These are phyloP conservation scores for Solanum sejunctum DNA, from an alignment of 257 asterid genomes.

Conservation along the genomic window DNA sequence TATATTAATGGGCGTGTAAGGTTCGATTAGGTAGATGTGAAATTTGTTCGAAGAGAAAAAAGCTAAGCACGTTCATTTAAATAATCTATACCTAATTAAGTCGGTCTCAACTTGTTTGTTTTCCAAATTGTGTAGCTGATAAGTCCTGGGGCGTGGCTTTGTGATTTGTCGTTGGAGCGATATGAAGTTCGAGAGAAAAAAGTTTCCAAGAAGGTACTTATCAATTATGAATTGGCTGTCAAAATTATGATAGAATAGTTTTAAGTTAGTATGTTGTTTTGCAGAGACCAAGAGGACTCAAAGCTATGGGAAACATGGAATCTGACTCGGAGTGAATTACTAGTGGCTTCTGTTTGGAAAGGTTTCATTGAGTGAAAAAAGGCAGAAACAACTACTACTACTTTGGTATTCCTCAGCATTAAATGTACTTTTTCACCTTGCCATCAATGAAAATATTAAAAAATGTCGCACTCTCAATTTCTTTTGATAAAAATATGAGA, in stretches of 20 bases:
- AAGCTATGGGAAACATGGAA: slow-evolving; percentile 42
- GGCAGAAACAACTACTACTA: background rate
- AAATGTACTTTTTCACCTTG: background rate
- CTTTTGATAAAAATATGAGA: too few species aligned
- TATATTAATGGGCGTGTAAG: too few species aligned
- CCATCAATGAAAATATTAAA: background rate
- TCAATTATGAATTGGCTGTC: background rate
- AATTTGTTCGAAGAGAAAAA: background rate
- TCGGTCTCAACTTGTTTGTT: too few species aligned
- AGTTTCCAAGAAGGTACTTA: slow-evolving; percentile 36
- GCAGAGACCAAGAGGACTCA: slow-evolving; percentile 46
- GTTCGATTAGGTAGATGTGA: background rate
- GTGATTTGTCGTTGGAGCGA: slow-evolving; percentile 35
- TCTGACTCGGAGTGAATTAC: slow-evolving; percentile 32
- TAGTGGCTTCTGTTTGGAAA: background rate
- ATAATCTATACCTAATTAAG: background rate
- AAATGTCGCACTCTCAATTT: too few species aligned
- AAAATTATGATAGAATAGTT: background rate
- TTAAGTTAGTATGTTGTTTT: background rate
- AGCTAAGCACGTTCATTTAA: background rate
- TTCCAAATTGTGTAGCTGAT: slow-evolving; percentile 15
- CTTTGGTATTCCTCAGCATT: background rate
- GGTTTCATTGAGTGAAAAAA: background rate
- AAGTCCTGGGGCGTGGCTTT: slow-evolving; percentile 39
- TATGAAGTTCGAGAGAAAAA: slow-evolving; percentile 44